phyloP scores from a whole-genome alignment of 352 stramenopile species.

The Thraustochytrium sp. region DNA sequence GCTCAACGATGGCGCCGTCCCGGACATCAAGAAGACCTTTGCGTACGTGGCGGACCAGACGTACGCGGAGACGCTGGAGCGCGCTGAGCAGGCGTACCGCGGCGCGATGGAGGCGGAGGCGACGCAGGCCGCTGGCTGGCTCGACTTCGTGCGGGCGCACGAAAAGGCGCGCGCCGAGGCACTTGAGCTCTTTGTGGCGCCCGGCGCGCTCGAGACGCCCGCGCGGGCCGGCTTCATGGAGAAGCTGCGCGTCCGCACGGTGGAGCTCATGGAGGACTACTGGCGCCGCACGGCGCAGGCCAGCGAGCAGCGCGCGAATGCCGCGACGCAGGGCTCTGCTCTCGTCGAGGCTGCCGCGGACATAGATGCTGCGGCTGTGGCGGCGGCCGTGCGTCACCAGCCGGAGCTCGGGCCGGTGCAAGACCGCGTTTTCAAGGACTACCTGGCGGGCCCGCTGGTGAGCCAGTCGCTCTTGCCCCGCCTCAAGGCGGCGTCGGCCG shows the following conservation, averaged over 20 bases:
- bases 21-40: conserved; percentile 78
- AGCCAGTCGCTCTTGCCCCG: neutral
- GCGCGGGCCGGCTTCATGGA: conserved; percentile 20
- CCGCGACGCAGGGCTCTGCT: neutral
- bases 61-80: conserved; percentile 68
- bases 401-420: neutral
- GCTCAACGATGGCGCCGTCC: conserved; percentile 73
- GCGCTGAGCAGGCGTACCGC: conserved; percentile 69
- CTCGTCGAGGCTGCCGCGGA: neutral
- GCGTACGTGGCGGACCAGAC: conserved; percentile 73
- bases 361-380: neutral
- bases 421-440: neutral
- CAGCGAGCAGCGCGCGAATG: neutral
- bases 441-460: neutral
- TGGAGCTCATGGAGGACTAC: neutral
- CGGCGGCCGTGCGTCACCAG: neutral
- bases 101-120: conserved; percentile 14
- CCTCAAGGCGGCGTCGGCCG: neutral
- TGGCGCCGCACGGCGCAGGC: neutral
- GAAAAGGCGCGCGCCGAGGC: neutral
- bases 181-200: neutral
- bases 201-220: neutral
- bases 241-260: neutral
- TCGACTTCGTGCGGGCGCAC: neutral
- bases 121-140: neutral